phyloP scores from a whole-genome alignment of 2,329 filamentous ascomycete species.

The Xylaria sp. region DNA sequence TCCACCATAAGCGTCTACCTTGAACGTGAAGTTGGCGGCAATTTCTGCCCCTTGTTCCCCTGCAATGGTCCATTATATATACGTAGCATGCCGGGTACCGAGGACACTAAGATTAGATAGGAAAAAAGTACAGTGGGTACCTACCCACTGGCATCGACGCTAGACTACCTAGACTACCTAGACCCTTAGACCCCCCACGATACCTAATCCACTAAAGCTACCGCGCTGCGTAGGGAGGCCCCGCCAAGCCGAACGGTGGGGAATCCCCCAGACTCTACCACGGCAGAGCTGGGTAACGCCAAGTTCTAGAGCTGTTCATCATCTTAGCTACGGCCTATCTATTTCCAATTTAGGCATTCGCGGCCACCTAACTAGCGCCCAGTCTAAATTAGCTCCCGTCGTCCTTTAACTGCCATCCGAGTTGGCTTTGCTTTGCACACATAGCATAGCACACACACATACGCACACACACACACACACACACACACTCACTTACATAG shows the following conservation, averaged over 20 bases:
- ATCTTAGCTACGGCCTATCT: neutral
- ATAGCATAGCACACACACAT: neutral
- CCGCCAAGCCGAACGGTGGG: neutral
- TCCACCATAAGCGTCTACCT: neutral
- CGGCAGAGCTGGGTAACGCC: neutral
- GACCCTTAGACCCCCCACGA: neutral
- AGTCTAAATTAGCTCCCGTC: constrained; percentile 7
- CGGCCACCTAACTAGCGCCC: neutral
- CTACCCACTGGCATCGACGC: neutral
- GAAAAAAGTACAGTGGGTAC: neutral
- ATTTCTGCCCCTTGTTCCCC: neutral
- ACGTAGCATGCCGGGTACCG: constrained; percentile 14
- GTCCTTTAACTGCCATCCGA: neutral
- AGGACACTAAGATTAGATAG: neutral
- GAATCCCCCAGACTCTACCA: neutral
- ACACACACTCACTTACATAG: neutral
- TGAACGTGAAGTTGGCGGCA: neutral
- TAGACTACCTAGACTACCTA: no score
- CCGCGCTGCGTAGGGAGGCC: neutral
- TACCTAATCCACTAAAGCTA: neutral
- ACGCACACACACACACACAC: neutral
- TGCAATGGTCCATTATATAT: constrained; percentile 14
- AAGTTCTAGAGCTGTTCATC: neutral
- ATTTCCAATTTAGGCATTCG: constrained; percentile 12
- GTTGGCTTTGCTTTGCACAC: neutral